These are phyloP conservation scores for Hortaea sp. DNA, from an alignment of 2,329 filamentous ascomycete species.

Conservation along the genomic window DNA sequence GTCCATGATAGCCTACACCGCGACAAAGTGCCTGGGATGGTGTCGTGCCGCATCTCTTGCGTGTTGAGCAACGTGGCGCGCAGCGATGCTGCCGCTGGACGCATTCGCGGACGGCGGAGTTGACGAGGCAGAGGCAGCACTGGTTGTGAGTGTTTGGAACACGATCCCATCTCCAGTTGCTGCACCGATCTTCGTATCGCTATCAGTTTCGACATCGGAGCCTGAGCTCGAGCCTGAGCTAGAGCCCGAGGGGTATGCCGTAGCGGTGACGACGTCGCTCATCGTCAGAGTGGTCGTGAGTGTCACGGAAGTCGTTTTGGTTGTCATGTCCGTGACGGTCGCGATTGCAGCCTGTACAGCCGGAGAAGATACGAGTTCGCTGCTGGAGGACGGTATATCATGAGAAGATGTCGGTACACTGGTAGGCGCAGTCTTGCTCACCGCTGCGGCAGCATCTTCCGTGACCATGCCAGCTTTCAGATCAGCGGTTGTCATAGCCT, in stretches of 20 bases:
- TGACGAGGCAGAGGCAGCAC: neutral
- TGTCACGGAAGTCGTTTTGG: neutral
- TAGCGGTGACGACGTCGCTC: conserved; percentile 1
- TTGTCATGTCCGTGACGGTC: neutral
- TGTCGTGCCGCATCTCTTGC: neutral
- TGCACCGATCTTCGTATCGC: neutral
- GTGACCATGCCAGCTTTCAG: neutral
- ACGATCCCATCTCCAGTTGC: neutral
- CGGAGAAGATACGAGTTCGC: neutral
- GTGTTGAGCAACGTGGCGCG: conserved; percentile 2
- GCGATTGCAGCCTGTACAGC: neutral
- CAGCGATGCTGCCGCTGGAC: conserved; percentile 1
- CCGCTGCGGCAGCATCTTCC: neutral
- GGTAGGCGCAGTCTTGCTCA: neutral
- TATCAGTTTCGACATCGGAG: neutral
- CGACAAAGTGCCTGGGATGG: neutral
- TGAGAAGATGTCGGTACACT: neutral
- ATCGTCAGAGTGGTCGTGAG: neutral
- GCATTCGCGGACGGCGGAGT: neutral
- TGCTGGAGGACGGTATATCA: neutral
- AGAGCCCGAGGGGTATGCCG: neutral
- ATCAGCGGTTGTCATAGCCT: neutral
- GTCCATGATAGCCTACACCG: too few relatives aligned
- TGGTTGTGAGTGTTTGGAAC: neutral
- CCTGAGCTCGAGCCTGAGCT: neutral